These are phyloP conservation scores for Cryptococcus sp. DNA, from an alignment of 1,284 basidiomycete genomes.

Conservation along the genomic window DNA sequence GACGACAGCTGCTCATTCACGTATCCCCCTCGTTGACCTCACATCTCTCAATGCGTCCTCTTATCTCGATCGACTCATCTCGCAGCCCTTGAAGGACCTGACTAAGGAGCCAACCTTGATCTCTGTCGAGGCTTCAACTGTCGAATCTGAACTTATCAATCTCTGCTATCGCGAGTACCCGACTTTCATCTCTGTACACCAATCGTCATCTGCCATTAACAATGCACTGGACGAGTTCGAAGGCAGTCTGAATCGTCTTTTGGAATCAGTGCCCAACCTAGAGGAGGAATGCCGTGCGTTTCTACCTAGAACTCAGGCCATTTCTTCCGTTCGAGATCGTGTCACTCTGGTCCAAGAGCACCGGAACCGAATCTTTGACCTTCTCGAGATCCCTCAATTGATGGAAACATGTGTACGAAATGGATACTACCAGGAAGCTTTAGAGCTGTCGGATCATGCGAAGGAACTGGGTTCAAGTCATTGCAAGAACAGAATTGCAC, in stretches of 20 bases:
- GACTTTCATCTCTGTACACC: constrained; percentile 76
- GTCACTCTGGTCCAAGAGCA: constrained; percentile 79
- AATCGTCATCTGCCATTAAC: constrained; percentile 54
- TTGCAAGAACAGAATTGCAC: constrained; percentile 50
- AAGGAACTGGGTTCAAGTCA: constrained; percentile 51
- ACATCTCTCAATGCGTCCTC: constrained; percentile 12
- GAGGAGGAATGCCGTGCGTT: constrained; percentile 66
- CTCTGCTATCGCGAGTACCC: constrained; percentile 83
- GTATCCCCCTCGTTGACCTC: constrained; percentile 14
- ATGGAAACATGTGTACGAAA: constrained; percentile 88
- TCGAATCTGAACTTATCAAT: constrained; percentile 79
- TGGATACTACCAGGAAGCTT: constrained; percentile 83
- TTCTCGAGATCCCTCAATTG: constrained; percentile 81
- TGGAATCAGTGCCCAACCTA: constrained; percentile 64
- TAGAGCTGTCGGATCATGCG: constrained; percentile 71
- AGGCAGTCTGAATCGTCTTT: constrained; percentile 60
- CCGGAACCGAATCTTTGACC: constrained; percentile 81
- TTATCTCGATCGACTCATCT: constrained; percentile 56
- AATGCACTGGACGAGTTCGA: constrained; percentile 63
- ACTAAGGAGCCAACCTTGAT: constrained; percentile 66
- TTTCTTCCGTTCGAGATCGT: constrained; percentile 63
- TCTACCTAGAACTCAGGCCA: constrained; percentile 55
- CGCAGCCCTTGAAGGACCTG: constrained; percentile 62
- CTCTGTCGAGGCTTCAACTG: constrained; percentile 71
- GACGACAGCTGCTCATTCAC: constrained; percentile 8